A percentile compares a stretch with the other conserved stretches of the same genome.
Conservation (phyloP, 2,329 filamentous ascomycete species). For the Sporothrix brasiliensis region DNA sequence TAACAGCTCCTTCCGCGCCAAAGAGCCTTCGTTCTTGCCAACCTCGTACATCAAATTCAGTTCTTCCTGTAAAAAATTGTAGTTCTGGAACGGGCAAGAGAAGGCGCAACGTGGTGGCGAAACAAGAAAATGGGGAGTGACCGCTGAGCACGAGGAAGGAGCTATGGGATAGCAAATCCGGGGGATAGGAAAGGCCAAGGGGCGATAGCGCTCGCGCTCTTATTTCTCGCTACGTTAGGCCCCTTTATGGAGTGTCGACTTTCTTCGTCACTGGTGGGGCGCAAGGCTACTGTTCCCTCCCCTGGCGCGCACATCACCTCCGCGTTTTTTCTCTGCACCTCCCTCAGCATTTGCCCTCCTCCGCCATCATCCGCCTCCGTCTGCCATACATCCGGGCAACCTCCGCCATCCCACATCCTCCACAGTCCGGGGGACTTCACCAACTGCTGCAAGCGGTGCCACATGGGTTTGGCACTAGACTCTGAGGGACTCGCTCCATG, state of each 20-base stretch:
- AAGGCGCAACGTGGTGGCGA: background rate
- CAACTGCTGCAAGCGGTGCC: slow-evolving; percentile 14
- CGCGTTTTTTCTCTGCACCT: background rate
- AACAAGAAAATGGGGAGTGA: background rate
- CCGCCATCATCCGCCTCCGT: background rate
- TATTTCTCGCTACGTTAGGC: background rate
- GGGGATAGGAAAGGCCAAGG: background rate
- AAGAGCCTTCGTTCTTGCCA: background rate
- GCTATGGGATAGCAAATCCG: background rate
- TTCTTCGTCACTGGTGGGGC: slow-evolving; percentile 7
- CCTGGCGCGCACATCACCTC: slow-evolving; percentile 4
- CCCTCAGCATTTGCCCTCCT: background rate
- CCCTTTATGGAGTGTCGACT: background rate
- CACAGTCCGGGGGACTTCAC: slow-evolving; percentile 14
- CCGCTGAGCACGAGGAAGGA: background rate
- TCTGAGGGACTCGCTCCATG: background rate
- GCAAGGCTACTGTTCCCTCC: slow-evolving; percentile 6
- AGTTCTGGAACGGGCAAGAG: background rate
- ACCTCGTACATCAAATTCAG: background rate
- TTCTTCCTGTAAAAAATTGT: background rate
- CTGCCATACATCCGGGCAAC: background rate
- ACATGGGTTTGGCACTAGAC: background rate
- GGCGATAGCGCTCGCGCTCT: background rate
- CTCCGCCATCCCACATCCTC: slow-evolving; percentile 17
- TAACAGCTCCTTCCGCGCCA: background rate